Evolutionary conservation across 306 rosid species (phyloP), one percentile per base, ranked within the genome.

Genomic region (Acacia confusa): DNA sequence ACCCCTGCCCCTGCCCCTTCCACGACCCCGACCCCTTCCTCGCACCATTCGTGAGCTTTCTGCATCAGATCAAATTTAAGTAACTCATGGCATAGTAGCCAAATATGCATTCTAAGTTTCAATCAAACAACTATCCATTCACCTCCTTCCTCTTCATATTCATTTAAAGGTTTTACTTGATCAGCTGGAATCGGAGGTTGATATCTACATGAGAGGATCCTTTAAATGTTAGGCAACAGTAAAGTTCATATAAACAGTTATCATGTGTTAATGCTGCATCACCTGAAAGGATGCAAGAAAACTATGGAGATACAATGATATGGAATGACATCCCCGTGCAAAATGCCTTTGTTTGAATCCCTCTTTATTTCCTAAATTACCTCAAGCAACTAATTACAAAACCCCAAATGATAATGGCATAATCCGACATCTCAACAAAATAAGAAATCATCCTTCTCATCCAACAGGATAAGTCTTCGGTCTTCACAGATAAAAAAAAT

Each of bases 131-230:
- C 20, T 22, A 68, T 79, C 41, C 25, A 24, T 24, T 87, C 79
- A 91, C 98, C 98, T 88, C 94, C 93, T 60, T 91, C 93, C 78
- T 92, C 94, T 53, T 88, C 94, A 47, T 89, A 88, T 78, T 88
- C 94, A 82, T 87, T 92, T 71, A 87, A 85, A 24, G 92, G 98
- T 87, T 87, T 94, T 80, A 92, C 97, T 88, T 91, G 94, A 81
- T 94, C 97, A 48, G 61, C 89, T 3, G 97, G 93, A 74, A 92
- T 89, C 72, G 98, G 98, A 64, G 91, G 78, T 79, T 94, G 98
- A 66, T 94, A 91, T 77, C 98, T 94, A 85, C 76, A 85, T 44
- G 34, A 20, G 70, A 50, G 34, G 53, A 66, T 7, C 84, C 64
- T 61, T 8, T 60, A 48, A 70, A 82, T 82, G 67, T 80, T 50